Conservation (phyloP, 192 early-diverging fungal genomes). For the Backusella luteola region DNA sequence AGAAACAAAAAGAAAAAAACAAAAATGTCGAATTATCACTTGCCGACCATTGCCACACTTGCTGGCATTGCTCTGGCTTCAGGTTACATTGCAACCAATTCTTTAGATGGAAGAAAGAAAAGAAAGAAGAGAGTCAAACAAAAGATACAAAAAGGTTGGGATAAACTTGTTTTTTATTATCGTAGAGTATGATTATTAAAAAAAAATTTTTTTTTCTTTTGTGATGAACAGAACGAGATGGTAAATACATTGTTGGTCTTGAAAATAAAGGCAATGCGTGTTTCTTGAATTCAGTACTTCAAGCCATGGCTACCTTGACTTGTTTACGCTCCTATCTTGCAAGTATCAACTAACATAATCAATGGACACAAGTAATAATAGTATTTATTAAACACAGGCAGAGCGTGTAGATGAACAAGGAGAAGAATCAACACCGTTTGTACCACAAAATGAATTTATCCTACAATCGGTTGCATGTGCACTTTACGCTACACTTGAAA, state of each 20-base stretch:
- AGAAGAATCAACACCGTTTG: slow-evolving; percentile 22
- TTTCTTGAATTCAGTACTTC: slow-evolving; percentile 88
- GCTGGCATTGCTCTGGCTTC: slow-evolving; percentile 35
- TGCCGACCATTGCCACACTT: slow-evolving; percentile 31
- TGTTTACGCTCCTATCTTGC: slow-evolving; percentile 14
- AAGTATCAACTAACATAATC: neutral
- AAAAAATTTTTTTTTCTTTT: neutral
- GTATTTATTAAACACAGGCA: slow-evolving; percentile 13
- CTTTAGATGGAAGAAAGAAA: slow-evolving; percentile 13
- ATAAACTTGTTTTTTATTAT: neutral
- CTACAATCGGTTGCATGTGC: slow-evolving; percentile 35
- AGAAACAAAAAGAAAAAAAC: neutral
- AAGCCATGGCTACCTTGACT: slow-evolving; percentile 31
- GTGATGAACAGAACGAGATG: slow-evolving; percentile 26
- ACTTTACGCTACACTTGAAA: slow-evolving; percentile 38
- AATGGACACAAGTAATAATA: too few relatives aligned
- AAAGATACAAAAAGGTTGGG: slow-evolving; percentile 22
- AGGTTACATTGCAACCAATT: slow-evolving; percentile 13
- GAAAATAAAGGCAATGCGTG: slow-evolving; percentile 91
- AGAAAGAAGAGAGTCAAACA: slow-evolving; percentile 24
- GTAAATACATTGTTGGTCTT: slow-evolving; percentile 59
- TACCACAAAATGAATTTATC: slow-evolving; percentile 33
- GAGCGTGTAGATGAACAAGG: slow-evolving; percentile 39
- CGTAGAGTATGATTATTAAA: neutral
- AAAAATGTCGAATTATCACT: slow-evolving; percentile 31